These are phyloP conservation scores for Odontarrhena argentea DNA, from an alignment of 345 rosid species.

Conservation along the genomic window DNA sequence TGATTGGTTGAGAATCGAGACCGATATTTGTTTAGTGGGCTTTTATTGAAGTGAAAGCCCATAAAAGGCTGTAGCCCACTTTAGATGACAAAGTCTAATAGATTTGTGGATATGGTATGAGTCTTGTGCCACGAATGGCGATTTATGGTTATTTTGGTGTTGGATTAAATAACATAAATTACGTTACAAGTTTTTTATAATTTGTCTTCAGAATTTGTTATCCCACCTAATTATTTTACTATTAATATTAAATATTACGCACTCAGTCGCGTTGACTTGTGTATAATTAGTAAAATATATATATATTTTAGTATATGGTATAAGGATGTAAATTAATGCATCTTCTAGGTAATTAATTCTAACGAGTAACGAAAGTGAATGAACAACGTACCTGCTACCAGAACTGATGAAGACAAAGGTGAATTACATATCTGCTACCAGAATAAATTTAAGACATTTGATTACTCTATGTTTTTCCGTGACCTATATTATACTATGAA, in stretches of 20 bases:
- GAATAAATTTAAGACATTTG: slow-evolving; percentile 4
- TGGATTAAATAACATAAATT: no score
- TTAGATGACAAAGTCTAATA: neutral
- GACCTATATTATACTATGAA: neutral
- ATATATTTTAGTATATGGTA: neutral
- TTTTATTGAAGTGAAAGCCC: neutral
- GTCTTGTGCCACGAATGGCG: no score
- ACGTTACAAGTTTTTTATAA: no score
- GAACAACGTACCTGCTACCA: slow-evolving; percentile 31
- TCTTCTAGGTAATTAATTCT: neutral
- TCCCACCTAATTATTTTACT: no score
- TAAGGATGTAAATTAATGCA: neutral
- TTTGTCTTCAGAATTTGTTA: no score
- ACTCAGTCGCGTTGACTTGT: slow-evolving; percentile 28
- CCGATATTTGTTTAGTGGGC: neutral
- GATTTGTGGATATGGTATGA: slow-evolving; percentile 4
- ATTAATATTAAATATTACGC: neutral
- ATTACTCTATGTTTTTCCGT: slow-evolving; percentile 11
- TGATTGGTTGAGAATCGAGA: slow-evolving; percentile 4
- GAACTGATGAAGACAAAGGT: slow-evolving; percentile 19
- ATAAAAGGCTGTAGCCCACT: neutral
- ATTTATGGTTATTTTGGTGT: no score
- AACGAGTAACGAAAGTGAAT: slow-evolving; percentile 21
- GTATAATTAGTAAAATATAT: neutral
- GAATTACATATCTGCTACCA: slow-evolving; percentile 5